Evolutionary conservation across 352 stramenopile genomes (phyloP).

Genomic region (Phytophthora crassamura): DNA sequence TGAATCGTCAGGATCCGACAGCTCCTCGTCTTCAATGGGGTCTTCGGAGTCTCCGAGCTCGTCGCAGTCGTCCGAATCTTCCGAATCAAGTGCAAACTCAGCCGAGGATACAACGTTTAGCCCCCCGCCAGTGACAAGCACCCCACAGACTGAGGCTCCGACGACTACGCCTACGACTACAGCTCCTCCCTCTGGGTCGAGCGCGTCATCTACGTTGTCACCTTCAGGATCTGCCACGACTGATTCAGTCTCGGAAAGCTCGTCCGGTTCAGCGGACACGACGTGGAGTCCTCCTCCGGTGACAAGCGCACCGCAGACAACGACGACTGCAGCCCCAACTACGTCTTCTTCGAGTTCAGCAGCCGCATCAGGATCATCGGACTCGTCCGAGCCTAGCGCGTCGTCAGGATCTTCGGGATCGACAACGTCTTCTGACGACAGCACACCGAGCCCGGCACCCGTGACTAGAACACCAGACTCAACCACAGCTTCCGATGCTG

Average conservation of each 20-base stretch:
- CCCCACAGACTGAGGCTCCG: conserved; percentile 24
- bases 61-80: conserved; percentile 23
- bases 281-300: conserved; percentile 35
- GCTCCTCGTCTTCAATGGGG: conserved; percentile 14
- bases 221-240: conserved; percentile 22
- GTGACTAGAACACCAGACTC: conserved; percentile 38
- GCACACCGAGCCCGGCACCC: conserved; percentile 36
- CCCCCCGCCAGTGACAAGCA: conserved; percentile 35
- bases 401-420: conserved; percentile 9
- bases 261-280: conserved; percentile 22
- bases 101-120: conserved; percentile 24
- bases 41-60: conserved; percentile 12
- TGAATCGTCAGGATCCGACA: conserved; percentile 19
- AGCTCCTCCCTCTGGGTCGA: conserved; percentile 19
- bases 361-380: conserved; percentile 22
- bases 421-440: conserved; percentile 22
- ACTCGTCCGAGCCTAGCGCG: conserved; percentile 6
- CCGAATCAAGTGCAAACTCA: conserved; percentile 12
- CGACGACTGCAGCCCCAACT: conserved; percentile 8
- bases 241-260: conserved; percentile 15
- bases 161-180: conserved; percentile 19
- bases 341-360: conserved; percentile 24
- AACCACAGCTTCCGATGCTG: conserved; percentile 15
- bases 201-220: conserved; percentile 12
- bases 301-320: conserved; percentile 23